Conservation (phyloP, 2,329 filamentous ascomycete species). For the Aspergillus ochraceus region DNA sequence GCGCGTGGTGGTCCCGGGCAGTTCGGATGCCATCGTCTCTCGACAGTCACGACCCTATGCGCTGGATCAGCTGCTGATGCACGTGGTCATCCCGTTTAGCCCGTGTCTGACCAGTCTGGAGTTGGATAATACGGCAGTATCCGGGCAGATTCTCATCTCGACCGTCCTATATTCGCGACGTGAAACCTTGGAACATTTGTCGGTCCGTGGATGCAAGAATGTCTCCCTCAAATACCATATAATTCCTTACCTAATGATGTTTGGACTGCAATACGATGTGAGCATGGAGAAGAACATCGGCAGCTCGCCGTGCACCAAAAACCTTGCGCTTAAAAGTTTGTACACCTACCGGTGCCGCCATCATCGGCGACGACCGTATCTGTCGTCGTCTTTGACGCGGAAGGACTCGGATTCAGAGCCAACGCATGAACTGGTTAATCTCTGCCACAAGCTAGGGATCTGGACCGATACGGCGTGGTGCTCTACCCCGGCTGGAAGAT, state of each 20-base stretch:
- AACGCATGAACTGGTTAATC: slow-evolving; percentile 60
- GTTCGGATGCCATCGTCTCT: slow-evolving; percentile 32
- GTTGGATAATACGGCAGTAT: slow-evolving; percentile 62
- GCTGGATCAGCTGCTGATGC: slow-evolving; percentile 58
- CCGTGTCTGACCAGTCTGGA: slow-evolving; percentile 58
- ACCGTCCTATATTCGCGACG: slow-evolving; percentile 56
- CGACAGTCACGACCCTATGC: slow-evolving; percentile 59
- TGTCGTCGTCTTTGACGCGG: slow-evolving; percentile 55
- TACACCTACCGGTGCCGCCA: slow-evolving; percentile 65
- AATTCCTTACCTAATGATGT: slow-evolving; percentile 57
- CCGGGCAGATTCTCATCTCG: slow-evolving; percentile 56
- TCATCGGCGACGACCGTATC: slow-evolving; percentile 60
- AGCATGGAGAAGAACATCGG: slow-evolving; percentile 44
- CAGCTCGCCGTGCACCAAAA: slow-evolving; percentile 32
- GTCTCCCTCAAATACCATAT: slow-evolving; percentile 66
- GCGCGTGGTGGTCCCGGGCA: slow-evolving; percentile 35
- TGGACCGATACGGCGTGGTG: slow-evolving; percentile 65
- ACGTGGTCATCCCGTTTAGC: slow-evolving; percentile 57
- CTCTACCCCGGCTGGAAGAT: slow-evolving; percentile 57
- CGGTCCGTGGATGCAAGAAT: slow-evolving; percentile 63
- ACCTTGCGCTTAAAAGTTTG: slow-evolving; percentile 58
- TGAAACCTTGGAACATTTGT: slow-evolving; percentile 58
- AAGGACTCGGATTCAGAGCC: slow-evolving; percentile 62
- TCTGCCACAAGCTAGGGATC: slow-evolving; percentile 59
- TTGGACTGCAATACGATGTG: slow-evolving; percentile 45